These are phyloP conservation scores for Ogataea trehalophila DNA, from an alignment of 805 yeast species.

Conservation along the genomic window DNA sequence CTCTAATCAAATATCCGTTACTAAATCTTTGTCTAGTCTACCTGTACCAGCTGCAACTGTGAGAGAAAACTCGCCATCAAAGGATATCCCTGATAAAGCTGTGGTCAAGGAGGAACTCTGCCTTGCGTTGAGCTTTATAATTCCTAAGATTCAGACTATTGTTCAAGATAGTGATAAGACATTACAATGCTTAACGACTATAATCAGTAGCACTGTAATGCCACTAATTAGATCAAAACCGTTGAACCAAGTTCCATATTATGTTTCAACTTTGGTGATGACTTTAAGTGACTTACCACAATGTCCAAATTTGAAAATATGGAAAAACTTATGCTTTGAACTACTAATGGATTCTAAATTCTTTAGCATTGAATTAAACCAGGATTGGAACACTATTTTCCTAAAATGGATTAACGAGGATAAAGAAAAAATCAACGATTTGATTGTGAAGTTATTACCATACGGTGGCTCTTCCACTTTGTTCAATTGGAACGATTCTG, in stretches of 20 bases:
- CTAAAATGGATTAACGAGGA: constrained; percentile 61
- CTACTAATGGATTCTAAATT: constrained; percentile 56
- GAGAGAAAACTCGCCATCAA: constrained; percentile 10
- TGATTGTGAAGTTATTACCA: constrained; percentile 44
- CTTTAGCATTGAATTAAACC: constrained; percentile 35
- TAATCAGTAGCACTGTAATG: constrained; percentile 48
- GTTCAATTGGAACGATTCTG: constrained; percentile 33
- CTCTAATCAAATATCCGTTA: background rate
- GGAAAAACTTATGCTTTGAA: constrained; percentile 67
- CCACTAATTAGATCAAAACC: constrained; percentile 48
- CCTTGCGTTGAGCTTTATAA: constrained; percentile 34
- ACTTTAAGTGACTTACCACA: constrained; percentile 31
- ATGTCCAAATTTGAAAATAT: constrained; percentile 40
- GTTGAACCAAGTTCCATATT: constrained; percentile 33
- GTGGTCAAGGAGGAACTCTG: constrained; percentile 41
- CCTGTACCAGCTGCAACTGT: background rate
- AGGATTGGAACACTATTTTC: constrained; percentile 53
- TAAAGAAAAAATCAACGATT: constrained; percentile 53
- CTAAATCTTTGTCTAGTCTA: background rate
- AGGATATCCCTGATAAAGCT: constrained; percentile 15
- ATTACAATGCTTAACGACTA: constrained; percentile 40
- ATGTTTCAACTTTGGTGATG: constrained; percentile 42
- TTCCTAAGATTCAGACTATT: constrained; percentile 37
- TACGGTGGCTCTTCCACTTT: constrained; percentile 49
- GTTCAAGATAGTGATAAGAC: constrained; percentile 61